A percentile compares a stretch with the other conserved stretches of the same genome.
These are phyloP conservation scores for Candida loeiensis DNA, from an alignment of 805 yeast species.

Conservation along the genomic window DNA sequence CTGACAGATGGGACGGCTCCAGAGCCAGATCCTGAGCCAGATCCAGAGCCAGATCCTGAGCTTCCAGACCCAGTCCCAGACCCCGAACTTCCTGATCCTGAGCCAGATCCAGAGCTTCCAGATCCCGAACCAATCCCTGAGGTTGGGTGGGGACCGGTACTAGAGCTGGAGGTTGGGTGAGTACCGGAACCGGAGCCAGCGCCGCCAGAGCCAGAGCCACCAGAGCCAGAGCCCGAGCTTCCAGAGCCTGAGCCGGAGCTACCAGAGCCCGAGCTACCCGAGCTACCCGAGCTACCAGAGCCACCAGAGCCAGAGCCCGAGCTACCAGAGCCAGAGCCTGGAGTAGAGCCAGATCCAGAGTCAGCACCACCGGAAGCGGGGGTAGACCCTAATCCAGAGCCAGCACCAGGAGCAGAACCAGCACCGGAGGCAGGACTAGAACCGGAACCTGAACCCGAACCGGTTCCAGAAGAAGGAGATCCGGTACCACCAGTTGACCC, in stretches of 20 bases:
- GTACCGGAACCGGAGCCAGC: too few species aligned
- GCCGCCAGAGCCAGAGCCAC: slow-evolving; percentile 1
- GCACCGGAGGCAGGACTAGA: slow-evolving; percentile 4
- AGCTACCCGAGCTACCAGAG: too few species aligned
- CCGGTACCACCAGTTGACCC: background rate
- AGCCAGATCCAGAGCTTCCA: slow-evolving; percentile 1
- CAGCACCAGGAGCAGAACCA: slow-evolving; percentile 5
- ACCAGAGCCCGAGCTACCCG: background rate
- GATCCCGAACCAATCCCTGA: too few species aligned
- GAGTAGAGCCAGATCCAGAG: slow-evolving; percentile 8
- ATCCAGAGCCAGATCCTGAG: slow-evolving; percentile 2
- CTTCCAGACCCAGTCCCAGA: slow-evolving; percentile 4
- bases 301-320: background rate
- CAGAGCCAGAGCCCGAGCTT: background rate
- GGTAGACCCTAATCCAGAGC: slow-evolving; percentile 6
- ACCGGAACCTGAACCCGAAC: slow-evolving; percentile 5
- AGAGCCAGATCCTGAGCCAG: background rate
- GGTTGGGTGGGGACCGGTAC: too few species aligned
- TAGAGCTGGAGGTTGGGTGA: too few species aligned
- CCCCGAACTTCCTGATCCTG: slow-evolving; percentile 3
- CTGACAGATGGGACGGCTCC: background rate
- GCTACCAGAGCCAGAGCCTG: slow-evolving; percentile 6
- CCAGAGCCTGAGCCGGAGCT: slow-evolving; percentile 3
- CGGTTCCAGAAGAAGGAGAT: background rate
- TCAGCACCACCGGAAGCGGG: too few species aligned